Conservation (phyloP, 805 yeast species). For the Limtongia smithiae region DNA sequence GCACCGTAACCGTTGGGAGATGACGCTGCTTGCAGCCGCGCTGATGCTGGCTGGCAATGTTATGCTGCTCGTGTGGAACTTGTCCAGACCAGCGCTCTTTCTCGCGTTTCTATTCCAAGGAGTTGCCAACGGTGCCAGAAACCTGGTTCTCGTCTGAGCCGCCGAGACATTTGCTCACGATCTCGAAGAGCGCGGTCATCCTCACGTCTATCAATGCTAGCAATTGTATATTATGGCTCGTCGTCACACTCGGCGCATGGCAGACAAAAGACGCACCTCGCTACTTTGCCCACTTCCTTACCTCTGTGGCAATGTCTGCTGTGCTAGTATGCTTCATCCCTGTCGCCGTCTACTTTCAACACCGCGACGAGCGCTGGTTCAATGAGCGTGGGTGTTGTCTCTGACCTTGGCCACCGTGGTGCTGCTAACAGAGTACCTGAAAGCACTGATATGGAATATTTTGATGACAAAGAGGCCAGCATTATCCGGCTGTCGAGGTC, state of each 20-base stretch:
- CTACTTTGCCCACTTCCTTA: conserved; percentile 32
- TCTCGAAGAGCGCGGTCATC: conserved; percentile 51
- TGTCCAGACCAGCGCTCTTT: conserved; percentile 53
- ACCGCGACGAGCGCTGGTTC: conserved; percentile 43
- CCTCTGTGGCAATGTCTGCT: conserved; percentile 30
- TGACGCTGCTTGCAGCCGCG: conserved; percentile 51
- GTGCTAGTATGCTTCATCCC: conserved; percentile 28
- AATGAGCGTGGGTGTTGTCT: not conserved
- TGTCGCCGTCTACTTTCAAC: conserved; percentile 50
- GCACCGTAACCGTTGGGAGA: conserved; percentile 52
- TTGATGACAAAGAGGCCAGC: too few species aligned
- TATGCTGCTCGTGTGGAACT: conserved; percentile 53
- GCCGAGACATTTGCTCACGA: conserved; percentile 56
- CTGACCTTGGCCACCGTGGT: too few species aligned
- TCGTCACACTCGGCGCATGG: conserved; percentile 50
- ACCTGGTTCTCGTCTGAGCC: conserved; percentile 56
- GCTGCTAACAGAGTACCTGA: too few species aligned
- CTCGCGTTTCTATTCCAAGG: conserved; percentile 57
- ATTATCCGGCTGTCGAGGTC: too few species aligned
- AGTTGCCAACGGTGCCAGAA: conserved; percentile 60
- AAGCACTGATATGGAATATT: too few species aligned
- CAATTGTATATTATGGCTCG: conserved; percentile 55
- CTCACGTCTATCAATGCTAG: conserved; percentile 50
- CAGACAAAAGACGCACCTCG: conserved; percentile 35
- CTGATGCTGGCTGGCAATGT: conserved; percentile 52